A percentile compares a stretch with the other conserved stretches of the same genome.
Conservation (phyloP, 208 protist genomes). For the Acanthamoeba sp. region DNA sequence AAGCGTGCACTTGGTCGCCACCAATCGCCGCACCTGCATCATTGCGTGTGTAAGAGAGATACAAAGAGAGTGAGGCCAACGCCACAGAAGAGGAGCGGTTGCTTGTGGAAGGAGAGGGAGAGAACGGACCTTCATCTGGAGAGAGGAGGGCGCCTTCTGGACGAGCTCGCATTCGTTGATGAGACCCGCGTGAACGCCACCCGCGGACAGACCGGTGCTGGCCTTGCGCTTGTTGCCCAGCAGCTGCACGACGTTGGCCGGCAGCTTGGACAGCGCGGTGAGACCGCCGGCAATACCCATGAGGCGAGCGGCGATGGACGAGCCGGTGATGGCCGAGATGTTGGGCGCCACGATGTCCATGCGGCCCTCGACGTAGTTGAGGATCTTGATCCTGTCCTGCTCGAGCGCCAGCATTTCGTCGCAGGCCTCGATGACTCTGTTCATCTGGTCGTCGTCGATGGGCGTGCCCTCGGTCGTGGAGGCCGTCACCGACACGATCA, state of each 20-base stretch:
- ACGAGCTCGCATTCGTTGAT: conserved; percentile 83
- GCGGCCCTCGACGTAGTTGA: conserved; percentile 88
- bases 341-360: conserved; percentile 92
- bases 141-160: conserved; percentile 66
- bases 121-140: conserved; percentile 37
- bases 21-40: conserved; percentile 30
- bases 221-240: conserved; percentile 81
- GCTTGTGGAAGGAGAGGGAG: not conserved
- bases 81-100: not conserved
- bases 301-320: conserved; percentile 86
- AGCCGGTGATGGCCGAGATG: conserved; percentile 84
- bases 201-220: conserved; percentile 20
- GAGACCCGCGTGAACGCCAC: conserved; percentile 85
- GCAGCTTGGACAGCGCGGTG: conserved; percentile 83
- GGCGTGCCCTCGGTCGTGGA: conserved; percentile 86
- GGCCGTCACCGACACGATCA: conserved; percentile 89
- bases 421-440: conserved; percentile 80
- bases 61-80: not conserved
- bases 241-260: conserved; percentile 82
- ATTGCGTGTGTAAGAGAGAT: not conserved
- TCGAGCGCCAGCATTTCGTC: conserved; percentile 86
- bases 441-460: conserved; percentile 79
- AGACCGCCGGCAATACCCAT: conserved; percentile 89
- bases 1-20: conserved; percentile 81
- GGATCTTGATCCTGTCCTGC: conserved; percentile 68